Conservation (phyloP, 306 rosid species). For the Rosa multiflora region DNA sequence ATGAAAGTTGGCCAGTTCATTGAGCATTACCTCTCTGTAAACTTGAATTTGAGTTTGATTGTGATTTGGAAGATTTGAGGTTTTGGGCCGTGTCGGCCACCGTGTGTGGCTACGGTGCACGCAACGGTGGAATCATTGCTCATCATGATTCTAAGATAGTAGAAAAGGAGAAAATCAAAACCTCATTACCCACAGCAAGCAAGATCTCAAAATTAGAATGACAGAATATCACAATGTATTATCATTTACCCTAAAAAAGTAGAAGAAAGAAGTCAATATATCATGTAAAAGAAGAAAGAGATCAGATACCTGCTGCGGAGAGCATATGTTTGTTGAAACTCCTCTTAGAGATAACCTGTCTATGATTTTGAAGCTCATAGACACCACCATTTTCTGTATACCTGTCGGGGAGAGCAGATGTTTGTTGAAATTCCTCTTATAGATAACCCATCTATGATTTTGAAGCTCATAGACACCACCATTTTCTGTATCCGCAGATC, state of each 20-base stretch:
- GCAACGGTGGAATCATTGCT: no score
- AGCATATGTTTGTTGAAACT: slow-evolving; percentile 7
- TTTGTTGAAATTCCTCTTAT: slow-evolving; percentile 25
- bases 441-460: slow-evolving; percentile 29
- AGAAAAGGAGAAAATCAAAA: not conserved
- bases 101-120: no score
- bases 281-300: not conserved
- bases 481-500: slow-evolving; percentile 15
- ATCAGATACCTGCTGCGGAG: slow-evolving; percentile 36
- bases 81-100: no score
- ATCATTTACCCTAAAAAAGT: not conserved
- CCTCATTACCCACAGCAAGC: not conserved
- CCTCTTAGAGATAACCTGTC: slow-evolving; percentile 36
- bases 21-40: no score
- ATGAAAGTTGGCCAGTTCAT: no score
- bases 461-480: slow-evolving; percentile 15
- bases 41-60: no score
- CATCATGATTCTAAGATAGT: not conserved
- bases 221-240: not conserved
- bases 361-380: slow-evolving; percentile 12
- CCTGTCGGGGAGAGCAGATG: slow-evolving; percentile 34
- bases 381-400: slow-evolving; percentile 25
- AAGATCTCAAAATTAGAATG: not conserved
- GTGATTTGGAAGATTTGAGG: no score
- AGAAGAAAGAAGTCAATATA: not conserved